Base-by-base conservation (phyloP, 148 eudicot genomes). In the Dysphania ambrosioides region DNA sequence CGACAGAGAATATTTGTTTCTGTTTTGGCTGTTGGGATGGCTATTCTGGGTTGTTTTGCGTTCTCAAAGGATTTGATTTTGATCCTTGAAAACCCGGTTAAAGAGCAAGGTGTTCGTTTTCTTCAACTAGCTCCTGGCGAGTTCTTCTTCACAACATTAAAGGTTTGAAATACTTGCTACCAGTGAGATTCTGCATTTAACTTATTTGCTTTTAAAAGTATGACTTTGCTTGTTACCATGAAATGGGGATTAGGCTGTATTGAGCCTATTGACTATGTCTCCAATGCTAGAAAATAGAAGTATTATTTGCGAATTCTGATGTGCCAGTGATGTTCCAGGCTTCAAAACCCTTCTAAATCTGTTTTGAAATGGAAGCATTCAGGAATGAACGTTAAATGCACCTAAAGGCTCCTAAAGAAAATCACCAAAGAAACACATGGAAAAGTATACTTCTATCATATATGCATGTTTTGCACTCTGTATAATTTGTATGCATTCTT, bases 121-220 rank as follows among this genome's bases (percentile, higher is more conserved):
- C 78, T 95, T 69, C 99, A 95, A 73, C 84, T 95, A 80, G 99
- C 89, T 75, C 99, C 97, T 73, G 99, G 99, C 59, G 99, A 95
- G 87, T 95, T 95, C 81, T 95, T 95, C 91, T 95, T 95, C 79
- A 95, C 99, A 44, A 87, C 97, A 73, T 76, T 95, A 51, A 95
- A 95, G 97, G 98, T 95, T 62, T 74, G 81, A 27, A 51, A 24
- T n/a, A 15, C 53, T 31, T 64, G 34, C 23, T 76, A 29, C 56
- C 24, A 38, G 41, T 60, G 63, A 36, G 2, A 19, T 29, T 23
- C 42, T 34, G 27, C 38, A 15, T 67, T 79, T 18, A 8, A 36
- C 47, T 64, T 63, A 4, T n/a, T 18, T 35, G 41, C 27, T 6
- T 8, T 61, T n/a, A 35, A 69, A 1, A 69, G 47, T 58, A 15